Base-by-base conservation (phyloP, 2,329 filamentous ascomycete species). In the Dactylellina sp. region DNA sequence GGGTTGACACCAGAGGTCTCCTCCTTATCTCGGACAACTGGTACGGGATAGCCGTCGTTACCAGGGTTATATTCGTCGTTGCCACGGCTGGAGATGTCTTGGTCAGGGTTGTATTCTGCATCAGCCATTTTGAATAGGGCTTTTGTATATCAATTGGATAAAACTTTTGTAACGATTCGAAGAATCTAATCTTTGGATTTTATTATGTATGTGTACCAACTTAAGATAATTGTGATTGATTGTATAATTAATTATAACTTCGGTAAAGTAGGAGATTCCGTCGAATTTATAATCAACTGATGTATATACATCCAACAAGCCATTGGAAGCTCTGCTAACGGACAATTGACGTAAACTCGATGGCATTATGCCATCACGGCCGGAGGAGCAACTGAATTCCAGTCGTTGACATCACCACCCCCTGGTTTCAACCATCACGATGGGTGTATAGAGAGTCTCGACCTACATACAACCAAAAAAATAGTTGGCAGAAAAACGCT, bases 71-170 rank as follows among this genome's bases (percentile, higher is more conserved):
- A 62, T 9, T 62, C 57, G 7, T 22, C 49, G 14, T 25, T 52
- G 16, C 11, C 25, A 32, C 28, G 28, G 40, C 9, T 16, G n/a
- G 22, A 6, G n/a, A 16, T n/a, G 14, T 32, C 22, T 16, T 46
- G 20, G 11, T 28, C n/a, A 24, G 57, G 57, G 20, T 50, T 18
- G 57, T 50, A 62, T 16, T 52, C 44, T 14, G n/a, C 25, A 20
- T 62, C 57, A 12, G 28, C 14, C 44, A 62, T 62, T 53, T 53
- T 37, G 24, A 40, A n/a, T n/a, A n/a, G n/a, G n/a, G n/a, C n/a
- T n/a, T n/a, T n/a, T n/a, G 6, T 40, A 40, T 32, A 32, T 32
- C 4, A 32, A 32, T 32, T 32, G 5, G 14, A 40, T 14, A 40
- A 4, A 40, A 40, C 4, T 40, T 12, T 35, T 6, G 32, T 35